phyloP scores from a whole-genome alignment of 2,329 filamentous ascomycete genomes.

The Cordyceps pruinosa region DNA sequence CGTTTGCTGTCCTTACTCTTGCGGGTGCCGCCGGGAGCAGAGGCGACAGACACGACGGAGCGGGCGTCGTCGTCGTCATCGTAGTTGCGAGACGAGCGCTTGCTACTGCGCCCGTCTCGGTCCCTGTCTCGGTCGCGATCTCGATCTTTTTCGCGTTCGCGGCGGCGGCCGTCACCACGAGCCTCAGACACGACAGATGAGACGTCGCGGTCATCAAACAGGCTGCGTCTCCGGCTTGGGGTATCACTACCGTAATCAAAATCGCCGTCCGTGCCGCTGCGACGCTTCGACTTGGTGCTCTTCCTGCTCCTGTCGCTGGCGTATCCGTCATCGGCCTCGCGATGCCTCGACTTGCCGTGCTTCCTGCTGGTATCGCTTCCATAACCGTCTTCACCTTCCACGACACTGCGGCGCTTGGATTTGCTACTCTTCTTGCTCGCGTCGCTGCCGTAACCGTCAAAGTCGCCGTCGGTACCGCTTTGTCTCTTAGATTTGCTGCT shows the following conservation, averaged over 20 bases:
- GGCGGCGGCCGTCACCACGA: conserved; percentile 25
- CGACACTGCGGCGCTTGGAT: conserved; percentile 26
- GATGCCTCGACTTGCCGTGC: conserved; percentile 33
- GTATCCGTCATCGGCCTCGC: conserved; percentile 28
- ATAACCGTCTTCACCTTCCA: conserved; percentile 27
- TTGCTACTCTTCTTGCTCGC: conserved; percentile 28
- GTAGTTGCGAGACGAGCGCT: conserved; percentile 23
- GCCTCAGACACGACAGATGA: conserved; percentile 44
- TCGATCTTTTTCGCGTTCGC: conserved; percentile 26
- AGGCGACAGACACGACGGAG: conserved; percentile 39
- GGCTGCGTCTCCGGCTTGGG: conserved; percentile 32
- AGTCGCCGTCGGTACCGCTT: conserved; percentile 30
- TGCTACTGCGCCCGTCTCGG: conserved; percentile 15
- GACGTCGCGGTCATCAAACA: conserved; percentile 39
- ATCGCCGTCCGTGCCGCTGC: conserved; percentile 30
- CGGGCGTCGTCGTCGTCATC: conserved; percentile 43
- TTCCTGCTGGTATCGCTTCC: conserved; percentile 34
- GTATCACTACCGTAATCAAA: conserved; percentile 30
- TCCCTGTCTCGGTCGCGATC: conserved; percentile 12
- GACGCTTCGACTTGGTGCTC: conserved; percentile 34
- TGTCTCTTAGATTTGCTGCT: conserved; percentile 34
- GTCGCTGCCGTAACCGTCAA: conserved; percentile 27
- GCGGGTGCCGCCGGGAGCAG: conserved; percentile 25
- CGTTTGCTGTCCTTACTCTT: conserved; percentile 34
- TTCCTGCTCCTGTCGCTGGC: conserved; percentile 34